Conservation (phyloP, 2,329 filamentous ascomycete species). For the Ophiostoma piceae region DNA sequence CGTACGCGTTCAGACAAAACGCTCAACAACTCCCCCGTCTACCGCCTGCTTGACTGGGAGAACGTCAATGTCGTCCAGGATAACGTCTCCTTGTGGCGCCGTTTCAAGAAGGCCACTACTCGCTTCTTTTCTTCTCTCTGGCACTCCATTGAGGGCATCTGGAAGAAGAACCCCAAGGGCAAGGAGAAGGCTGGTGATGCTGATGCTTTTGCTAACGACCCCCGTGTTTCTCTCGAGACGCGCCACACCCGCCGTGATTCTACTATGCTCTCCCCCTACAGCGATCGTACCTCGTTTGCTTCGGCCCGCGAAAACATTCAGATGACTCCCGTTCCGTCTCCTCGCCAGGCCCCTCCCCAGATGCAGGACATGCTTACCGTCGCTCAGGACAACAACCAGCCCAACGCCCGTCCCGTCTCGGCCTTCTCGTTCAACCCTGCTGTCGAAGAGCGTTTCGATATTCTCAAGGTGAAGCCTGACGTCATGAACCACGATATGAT, state of each 20-base stretch:
- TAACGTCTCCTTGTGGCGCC: slow-evolving; percentile 78
- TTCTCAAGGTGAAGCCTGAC: slow-evolving; percentile 47
- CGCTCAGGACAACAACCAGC: slow-evolving; percentile 35
- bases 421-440: slow-evolving; percentile 36
- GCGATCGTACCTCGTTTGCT: slow-evolving; percentile 44
- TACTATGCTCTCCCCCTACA: slow-evolving; percentile 49
- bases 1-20: slow-evolving; percentile 87
- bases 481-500: slow-evolving; percentile 68
- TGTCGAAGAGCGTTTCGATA: slow-evolving; percentile 32
- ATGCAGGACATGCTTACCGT: slow-evolving; percentile 37
- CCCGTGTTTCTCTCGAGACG: slow-evolving; percentile 63
- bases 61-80: slow-evolving; percentile 93
- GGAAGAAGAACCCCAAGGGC: slow-evolving; percentile 49
- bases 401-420: slow-evolving; percentile 33
- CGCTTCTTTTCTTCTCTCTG: slow-evolving; percentile 52
- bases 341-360: slow-evolving; percentile 38
- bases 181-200: slow-evolving; percentile 43
- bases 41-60: slow-evolving; percentile 79
- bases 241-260: slow-evolving; percentile 51
- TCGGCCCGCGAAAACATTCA: slow-evolving; percentile 70
- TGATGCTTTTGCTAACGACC: slow-evolving; percentile 47
- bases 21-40: slow-evolving; percentile 92
- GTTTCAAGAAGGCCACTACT: slow-evolving; percentile 82
- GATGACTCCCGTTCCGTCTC: slow-evolving; percentile 91
- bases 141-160: slow-evolving; percentile 43